Evolutionary conservation across 2,329 filamentous ascomycete genomes (phyloP).

Genomic region (Penicillium sp.): DNA sequence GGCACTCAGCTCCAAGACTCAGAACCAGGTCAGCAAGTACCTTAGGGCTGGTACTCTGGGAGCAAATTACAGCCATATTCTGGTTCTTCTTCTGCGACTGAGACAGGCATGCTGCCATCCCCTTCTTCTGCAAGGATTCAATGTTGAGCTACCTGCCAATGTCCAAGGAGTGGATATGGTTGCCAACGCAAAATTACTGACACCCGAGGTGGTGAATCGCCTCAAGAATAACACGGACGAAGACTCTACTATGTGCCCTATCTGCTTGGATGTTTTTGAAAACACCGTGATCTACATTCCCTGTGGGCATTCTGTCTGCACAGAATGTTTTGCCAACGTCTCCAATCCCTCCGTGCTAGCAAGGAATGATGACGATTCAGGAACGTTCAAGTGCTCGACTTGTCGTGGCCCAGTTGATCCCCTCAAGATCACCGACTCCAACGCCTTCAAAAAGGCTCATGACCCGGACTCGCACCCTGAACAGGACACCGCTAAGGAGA

Average conservation of each 20-base stretch:
- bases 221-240: constrained; percentile 62
- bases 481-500: constrained; percentile 31
- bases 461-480: constrained; percentile 51
- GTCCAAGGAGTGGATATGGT: constrained; percentile 57
- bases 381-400: constrained; percentile 66
- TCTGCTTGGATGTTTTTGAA: constrained; percentile 72
- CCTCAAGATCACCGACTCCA: constrained; percentile 69
- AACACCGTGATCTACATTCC: constrained; percentile 77
- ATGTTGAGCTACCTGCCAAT: constrained; percentile 48
- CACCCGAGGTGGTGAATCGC: constrained; percentile 60
- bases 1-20: constrained; percentile 63
- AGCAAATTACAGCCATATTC: constrained; percentile 72
- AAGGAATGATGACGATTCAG: constrained; percentile 54
- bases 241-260: constrained; percentile 62
- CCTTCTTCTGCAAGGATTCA: constrained; percentile 66
- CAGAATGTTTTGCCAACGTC: constrained; percentile 70
- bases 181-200: constrained; percentile 61
- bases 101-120: constrained; percentile 79
- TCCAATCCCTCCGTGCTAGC: constrained; percentile 56
- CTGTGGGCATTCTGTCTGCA: constrained; percentile 77
- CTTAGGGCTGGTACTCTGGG: constrained; percentile 65
- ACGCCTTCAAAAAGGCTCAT: constrained; percentile 70
- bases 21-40: constrained; percentile 73
- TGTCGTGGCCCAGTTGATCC: constrained; percentile 68
- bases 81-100: constrained; percentile 76